phyloP scores from a whole-genome alignment of 805 yeast genomes.

The Zygoascus flipseniorum region DNA sequence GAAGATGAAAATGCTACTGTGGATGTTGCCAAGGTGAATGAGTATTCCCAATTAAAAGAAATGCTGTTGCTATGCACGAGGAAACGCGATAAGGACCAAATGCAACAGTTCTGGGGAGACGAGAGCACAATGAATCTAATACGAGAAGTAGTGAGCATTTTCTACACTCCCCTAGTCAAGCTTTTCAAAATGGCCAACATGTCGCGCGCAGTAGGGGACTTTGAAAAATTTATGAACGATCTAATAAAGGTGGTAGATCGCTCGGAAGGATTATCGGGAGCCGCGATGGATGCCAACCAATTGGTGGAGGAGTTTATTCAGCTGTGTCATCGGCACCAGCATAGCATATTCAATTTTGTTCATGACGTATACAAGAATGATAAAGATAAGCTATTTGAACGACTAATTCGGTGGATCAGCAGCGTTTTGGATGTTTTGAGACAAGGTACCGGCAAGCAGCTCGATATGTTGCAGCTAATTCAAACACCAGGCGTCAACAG shows the following conservation, averaged over 20 bases:
- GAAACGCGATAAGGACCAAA: slow-evolving; percentile 63
- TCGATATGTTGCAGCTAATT: slow-evolving; percentile 35
- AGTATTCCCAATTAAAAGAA: slow-evolving; percentile 49
- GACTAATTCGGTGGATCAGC: slow-evolving; percentile 67
- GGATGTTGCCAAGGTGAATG: slow-evolving; percentile 29
- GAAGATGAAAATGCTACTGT: slow-evolving; percentile 12
- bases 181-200: slow-evolving; percentile 61
- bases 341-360: slow-evolving; percentile 62
- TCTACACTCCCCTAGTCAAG: slow-evolving; percentile 65
- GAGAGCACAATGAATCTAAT: slow-evolving; percentile 70
- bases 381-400: slow-evolving; percentile 54
- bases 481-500: background rate
- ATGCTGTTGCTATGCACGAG: slow-evolving; percentile 57
- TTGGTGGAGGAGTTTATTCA: slow-evolving; percentile 59
- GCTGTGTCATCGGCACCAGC: slow-evolving; percentile 64
- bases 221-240: slow-evolving; percentile 61
- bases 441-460: slow-evolving; percentile 40
- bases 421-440: slow-evolving; percentile 55
- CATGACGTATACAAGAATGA: slow-evolving; percentile 81
- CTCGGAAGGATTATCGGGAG: slow-evolving; percentile 40
- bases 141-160: slow-evolving; percentile 61
- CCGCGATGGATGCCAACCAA: slow-evolving; percentile 46
- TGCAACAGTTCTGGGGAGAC: slow-evolving; percentile 77
- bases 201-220: slow-evolving; percentile 53
- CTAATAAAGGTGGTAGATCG: slow-evolving; percentile 48